Conservation (phyloP, 768 basidiomycete species). For the Wakefieldia striispora region DNA sequence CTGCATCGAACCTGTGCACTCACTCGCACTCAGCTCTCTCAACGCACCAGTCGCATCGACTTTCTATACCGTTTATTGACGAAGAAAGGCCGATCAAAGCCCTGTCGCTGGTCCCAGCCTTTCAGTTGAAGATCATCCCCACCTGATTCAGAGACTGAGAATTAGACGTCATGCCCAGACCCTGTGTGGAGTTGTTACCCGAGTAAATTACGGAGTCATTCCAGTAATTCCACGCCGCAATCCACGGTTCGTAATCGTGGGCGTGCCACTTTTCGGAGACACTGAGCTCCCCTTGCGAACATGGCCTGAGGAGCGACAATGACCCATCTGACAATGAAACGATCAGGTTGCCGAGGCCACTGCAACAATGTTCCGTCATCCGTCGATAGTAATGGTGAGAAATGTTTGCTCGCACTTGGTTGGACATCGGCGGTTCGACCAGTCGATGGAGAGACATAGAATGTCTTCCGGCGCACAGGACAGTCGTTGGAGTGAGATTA, state of each 20-base stretch:
- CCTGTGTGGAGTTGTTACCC: constrained; percentile 42
- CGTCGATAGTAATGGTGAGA: neutral
- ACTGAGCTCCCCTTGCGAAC: constrained; percentile 42
- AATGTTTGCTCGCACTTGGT: constrained; percentile 39
- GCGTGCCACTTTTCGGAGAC: constrained; percentile 71
- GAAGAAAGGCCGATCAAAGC: constrained; percentile 56
- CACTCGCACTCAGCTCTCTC: constrained; percentile 1
- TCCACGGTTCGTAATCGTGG: constrained; percentile 95
- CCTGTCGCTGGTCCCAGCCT: constrained; percentile 83
- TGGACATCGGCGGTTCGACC: constrained; percentile 70
- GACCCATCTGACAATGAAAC: constrained; percentile 83
- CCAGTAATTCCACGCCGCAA: constrained; percentile 90
- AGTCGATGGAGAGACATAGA: constrained; percentile 90
- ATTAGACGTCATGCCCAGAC: neutral
- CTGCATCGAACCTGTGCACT: constrained; percentile 78
- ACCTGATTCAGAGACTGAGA: constrained; percentile 45
- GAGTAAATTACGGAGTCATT: constrained; percentile 77
- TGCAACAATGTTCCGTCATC: constrained; percentile 24
- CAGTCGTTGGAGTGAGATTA: constrained; percentile 43
- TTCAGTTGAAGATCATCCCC: constrained; percentile 92
- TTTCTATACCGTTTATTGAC: constrained; percentile 65
- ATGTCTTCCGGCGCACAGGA: constrained; percentile 51
- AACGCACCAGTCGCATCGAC: neutral
- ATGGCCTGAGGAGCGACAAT: constrained; percentile 56
- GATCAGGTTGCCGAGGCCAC: constrained; percentile 56